Evolutionary conservation across 2,329 filamentous ascomycete genomes (phyloP), one percentile per base, ranked within the genome.

Genomic region (Aaosphaeria arxii): DNA sequence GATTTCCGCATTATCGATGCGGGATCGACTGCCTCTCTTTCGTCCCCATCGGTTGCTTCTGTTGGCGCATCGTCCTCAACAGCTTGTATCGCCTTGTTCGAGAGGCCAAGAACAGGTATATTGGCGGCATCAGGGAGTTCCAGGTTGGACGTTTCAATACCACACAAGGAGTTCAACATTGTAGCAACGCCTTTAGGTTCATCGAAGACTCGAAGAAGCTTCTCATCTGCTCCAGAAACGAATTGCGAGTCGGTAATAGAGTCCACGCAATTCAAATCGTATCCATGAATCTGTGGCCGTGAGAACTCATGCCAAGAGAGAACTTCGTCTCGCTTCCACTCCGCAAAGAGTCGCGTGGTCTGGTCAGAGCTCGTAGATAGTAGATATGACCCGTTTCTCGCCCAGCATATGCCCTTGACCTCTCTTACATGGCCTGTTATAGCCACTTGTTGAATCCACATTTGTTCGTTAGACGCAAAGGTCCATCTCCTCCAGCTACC

Each of bases 171-270:
- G 49, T 79, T 72, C 3, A 96, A 79, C 57, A 97, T 79, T 13
- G 80, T 77, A 0, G 91, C 91, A 7, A 95, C 88, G 5, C 87
- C 87, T 64, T 84, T 88, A 5, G 94, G 94, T 71, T 96, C 86
- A 62, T 88, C 86, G 70, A 99, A 99, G 2, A 99, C 92, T 28
- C 94, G 87, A 68, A 99, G 82, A n/a, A 99, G 82, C 72, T 99
- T 99, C 75, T 99, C 94, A 57, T 99, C 94, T 3, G 94, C 94
- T 5, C 94, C 94, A 2, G 91, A 95, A 24, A 97, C 87, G 65
- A 99, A 99, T 57, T 86, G 87, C 6, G 83, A 79, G 6, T 81
- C 71, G 6, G 83, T 85, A 5, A 96, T 77, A 0, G 85, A 81
- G 62, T 91, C 88, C 54, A 97, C 85, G 69, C 94, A 97, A 75